phyloP scores from a whole-genome alignment of 169 alveolate species.

The Eimeria maxima region DNA sequence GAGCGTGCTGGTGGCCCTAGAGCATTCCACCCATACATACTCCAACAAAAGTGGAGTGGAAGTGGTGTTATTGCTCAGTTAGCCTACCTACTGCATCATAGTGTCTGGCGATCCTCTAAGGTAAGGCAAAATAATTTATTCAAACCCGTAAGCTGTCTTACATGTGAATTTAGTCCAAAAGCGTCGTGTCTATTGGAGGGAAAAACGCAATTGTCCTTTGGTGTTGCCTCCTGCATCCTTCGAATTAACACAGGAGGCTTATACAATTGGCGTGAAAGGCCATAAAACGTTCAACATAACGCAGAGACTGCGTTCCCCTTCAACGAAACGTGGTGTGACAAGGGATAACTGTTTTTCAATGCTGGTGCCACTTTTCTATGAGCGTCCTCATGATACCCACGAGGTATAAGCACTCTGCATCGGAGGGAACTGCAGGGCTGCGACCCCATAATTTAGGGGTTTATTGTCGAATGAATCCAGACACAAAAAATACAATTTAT shows the following conservation, averaged over 20 bases:
- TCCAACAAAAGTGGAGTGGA: not conserved
- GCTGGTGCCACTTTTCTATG: conserved; percentile 3
- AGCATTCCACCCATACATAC: not conserved
- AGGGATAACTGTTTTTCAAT: conserved; percentile 1
- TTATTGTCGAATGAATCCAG: conserved; percentile 22
- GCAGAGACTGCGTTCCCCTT: conserved; percentile 29
- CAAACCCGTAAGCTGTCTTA: not conserved
- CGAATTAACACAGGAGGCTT: conserved; percentile 6
- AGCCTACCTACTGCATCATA: not conserved
- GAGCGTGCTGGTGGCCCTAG: not conserved
- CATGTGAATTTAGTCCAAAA: not conserved
- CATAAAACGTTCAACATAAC: not conserved
- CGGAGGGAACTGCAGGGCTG: conserved; percentile 53
- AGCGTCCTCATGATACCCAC: conserved; percentile 11
- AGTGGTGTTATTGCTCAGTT: too few species aligned
- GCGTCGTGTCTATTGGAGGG: not conserved
- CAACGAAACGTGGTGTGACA: not conserved
- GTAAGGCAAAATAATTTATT: too few species aligned
- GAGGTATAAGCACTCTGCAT: conserved; percentile 32
- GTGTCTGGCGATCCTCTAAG: too few species aligned
- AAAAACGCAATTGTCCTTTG: not conserved
- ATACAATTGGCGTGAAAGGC: conserved; percentile 12
- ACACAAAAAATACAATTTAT: not conserved
- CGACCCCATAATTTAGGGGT: conserved; percentile 54
- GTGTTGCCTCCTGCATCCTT: not conserved